These are phyloP conservation scores for Scedosporium aurantiacum DNA, from an alignment of 2,329 filamentous ascomycete species.

Conservation along the genomic window DNA sequence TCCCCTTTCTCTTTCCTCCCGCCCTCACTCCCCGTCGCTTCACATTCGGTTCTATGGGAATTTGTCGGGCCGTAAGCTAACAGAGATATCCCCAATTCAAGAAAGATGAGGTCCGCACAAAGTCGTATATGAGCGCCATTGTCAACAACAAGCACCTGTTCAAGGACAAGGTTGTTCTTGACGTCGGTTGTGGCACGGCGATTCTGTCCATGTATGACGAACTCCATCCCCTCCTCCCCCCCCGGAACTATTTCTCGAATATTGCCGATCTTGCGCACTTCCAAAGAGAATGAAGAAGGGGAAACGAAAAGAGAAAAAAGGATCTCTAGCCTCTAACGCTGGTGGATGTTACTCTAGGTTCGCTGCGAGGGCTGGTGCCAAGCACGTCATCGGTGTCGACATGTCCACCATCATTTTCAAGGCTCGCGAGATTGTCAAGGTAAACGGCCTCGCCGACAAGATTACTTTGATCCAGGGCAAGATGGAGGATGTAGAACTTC, in stretches of 20 bases:
- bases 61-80: conserved; percentile 13
- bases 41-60: conserved; percentile 3
- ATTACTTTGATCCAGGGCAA: conserved; percentile 97
- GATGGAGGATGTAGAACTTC: conserved; percentile 96
- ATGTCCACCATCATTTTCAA: conserved; percentile 99
- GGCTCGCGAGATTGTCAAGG: conserved; percentile 85
- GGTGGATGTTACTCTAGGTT: conserved; percentile 61
- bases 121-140: conserved; percentile 94
- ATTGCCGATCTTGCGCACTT: conserved; percentile 1
- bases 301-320: no score
- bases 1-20: not conserved
- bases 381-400: conserved; percentile 97
- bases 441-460: conserved; percentile 87
- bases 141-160: conserved; percentile 94
- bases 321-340: not conserved
- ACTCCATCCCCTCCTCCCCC: not conserved
- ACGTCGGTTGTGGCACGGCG: conserved; percentile 93
- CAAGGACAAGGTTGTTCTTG: conserved; percentile 74
- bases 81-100: conserved; percentile 23
- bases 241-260: not conserved
- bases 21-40: not conserved
- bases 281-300: no score
- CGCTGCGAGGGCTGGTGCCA: conserved; percentile 87
- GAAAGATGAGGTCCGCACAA: conserved; percentile 98
- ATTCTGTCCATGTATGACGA: conserved; percentile 89